Base-by-base conservation (phyloP, 2,329 filamentous ascomycete species). In the Leptographium lundbergii region DNA sequence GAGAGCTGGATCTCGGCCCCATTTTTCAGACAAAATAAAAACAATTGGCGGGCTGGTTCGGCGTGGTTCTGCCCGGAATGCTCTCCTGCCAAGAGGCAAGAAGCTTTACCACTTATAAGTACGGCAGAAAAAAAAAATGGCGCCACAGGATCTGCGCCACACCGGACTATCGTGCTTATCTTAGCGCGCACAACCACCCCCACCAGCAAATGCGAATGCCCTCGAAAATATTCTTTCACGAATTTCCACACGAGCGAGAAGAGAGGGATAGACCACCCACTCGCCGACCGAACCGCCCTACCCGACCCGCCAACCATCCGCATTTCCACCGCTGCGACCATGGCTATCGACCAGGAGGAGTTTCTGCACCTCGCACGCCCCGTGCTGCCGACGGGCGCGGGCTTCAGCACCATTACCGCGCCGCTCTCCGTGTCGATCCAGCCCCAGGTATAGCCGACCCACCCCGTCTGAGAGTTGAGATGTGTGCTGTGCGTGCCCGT, bases 311-410 rank as follows among this genome's bases (percentile, higher is more conserved):
- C 57, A 1, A 19, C 25, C 32, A 13, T 56, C 22, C 27, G 19
- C 39, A 48, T 45, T 4, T 34, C 4, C 39, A 25, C 24, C 55
- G 25, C 47, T 58, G 60, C 60, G 29, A 64, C 74, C 81, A 96
- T 95, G 91, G 87, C 89, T 73, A 78, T 82, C 70, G 78, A 85
- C 72, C 80, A 83, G 69, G 88, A 92, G 73, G 87, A 88, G 65
- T 97, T 96, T 79, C 85, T 97, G 69, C 94, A 99, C 75, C 87
- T 99, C 66, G 87, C 92, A 70, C 86, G 94, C 74, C 94, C 94
- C 69, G 81, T 97, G 70, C 91, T 90, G 73, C 90, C 91, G 66
- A 85, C 87, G 63, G 79, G 83, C 61, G 79, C 91, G 68, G 88
- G 88, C 71, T 84, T 88, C 70, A 88, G 90, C 75, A 85, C 87